Conservation (phyloP, 1,284 basidiomycete species). For the Taiwanofungus camphoratus region DNA sequence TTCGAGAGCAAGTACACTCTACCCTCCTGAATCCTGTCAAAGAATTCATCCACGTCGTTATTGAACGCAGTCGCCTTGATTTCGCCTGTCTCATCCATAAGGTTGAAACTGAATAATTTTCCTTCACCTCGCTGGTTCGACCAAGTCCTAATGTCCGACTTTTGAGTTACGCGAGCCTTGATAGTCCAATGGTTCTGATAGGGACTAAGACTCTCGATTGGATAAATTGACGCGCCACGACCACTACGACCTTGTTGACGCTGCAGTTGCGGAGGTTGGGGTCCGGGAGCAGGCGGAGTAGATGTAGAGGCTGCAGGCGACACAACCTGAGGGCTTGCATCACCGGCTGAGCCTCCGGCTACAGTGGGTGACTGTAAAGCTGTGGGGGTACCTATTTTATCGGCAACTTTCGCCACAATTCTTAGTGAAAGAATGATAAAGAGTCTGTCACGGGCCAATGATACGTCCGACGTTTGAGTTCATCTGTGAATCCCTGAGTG, state of each 20-base stretch:
- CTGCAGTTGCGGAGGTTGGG: conserved; percentile 17
- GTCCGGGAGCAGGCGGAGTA: conserved; percentile 11
- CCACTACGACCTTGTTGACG: conserved; percentile 22
- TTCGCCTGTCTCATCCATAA: conserved; percentile 95
- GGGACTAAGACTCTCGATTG: conserved; percentile 93
- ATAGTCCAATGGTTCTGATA: conserved; percentile 99
- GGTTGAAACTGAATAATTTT: conserved; percentile 88
- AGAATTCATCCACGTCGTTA: conserved; percentile 78
- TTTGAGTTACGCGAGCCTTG: conserved; percentile 90
- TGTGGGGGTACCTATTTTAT: conserved; percentile 75
- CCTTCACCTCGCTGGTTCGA: conserved; percentile 92
- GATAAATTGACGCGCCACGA: conserved; percentile 51
- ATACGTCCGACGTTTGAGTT: no score
- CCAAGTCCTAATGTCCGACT: conserved; percentile 87
- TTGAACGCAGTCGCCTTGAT: conserved; percentile 94
- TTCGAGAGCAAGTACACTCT: conserved; percentile 93
- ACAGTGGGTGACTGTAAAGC: conserved; percentile 26
- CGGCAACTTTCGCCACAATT: conserved; percentile 43
- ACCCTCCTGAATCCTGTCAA: conserved; percentile 82
- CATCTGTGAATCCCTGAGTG: no score
- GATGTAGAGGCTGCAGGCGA: conserved; percentile 15
- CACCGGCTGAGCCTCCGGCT: conserved; percentile 16
- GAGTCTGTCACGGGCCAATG: conserved; percentile 46
- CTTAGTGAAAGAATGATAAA: conserved; percentile 81
- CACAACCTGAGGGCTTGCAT: conserved; percentile 22